A percentile compares a stretch with the other conserved stretches of the same genome.
These are phyloP conservation scores for Bacidia rubella DNA, from an alignment of 495 filamentous ascomycete species.

Conservation along the genomic window DNA sequence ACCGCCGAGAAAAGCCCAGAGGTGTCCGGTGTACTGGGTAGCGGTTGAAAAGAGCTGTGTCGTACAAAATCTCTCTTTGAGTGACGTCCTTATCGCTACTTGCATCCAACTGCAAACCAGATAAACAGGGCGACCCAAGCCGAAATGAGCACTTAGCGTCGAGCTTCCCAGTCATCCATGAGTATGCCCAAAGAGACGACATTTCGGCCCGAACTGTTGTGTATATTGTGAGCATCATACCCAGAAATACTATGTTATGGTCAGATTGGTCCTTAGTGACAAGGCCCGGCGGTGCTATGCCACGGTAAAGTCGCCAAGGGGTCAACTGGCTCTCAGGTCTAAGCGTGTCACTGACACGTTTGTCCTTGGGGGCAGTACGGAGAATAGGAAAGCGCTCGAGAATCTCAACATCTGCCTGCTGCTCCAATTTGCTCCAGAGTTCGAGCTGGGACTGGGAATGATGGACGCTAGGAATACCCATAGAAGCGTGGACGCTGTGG, in stretches of 20 bases:
- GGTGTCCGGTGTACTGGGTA: slow-evolving; percentile 60
- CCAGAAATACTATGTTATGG: slow-evolving; percentile 11
- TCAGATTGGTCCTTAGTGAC: neutral
- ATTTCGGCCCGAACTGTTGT: slow-evolving; percentile 1
- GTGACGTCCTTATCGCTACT: neutral
- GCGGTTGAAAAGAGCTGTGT: slow-evolving; percentile 50
- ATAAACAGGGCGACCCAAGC: neutral
- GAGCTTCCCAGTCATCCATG: slow-evolving; percentile 7
- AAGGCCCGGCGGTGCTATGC: slow-evolving; percentile 12
- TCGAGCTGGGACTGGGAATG: slow-evolving; percentile 1
- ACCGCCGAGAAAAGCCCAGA: slow-evolving; percentile 46
- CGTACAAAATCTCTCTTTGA: slow-evolving; percentile 27
- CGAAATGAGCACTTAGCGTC: neutral
- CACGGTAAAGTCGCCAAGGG: slow-evolving; percentile 12
- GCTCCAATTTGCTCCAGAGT: slow-evolving; percentile 13
- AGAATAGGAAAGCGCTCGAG: slow-evolving; percentile 44
- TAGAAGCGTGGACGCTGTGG: slow-evolving; percentile 26
- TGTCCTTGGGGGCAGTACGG: neutral
- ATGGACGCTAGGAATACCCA: slow-evolving; percentile 19
- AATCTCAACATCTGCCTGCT: slow-evolving; percentile 52
- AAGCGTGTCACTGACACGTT: too few relatives aligned
- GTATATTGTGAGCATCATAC: slow-evolving; percentile 1
- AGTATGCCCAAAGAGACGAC: slow-evolving; percentile 12
- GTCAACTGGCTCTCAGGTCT: neutral
- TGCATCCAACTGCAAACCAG: neutral